Evolutionary conservation across 2,329 filamentous ascomycete genomes (phyloP), one percentile per base, ranked within the genome.

Genomic region (Penicillium sp.): DNA sequence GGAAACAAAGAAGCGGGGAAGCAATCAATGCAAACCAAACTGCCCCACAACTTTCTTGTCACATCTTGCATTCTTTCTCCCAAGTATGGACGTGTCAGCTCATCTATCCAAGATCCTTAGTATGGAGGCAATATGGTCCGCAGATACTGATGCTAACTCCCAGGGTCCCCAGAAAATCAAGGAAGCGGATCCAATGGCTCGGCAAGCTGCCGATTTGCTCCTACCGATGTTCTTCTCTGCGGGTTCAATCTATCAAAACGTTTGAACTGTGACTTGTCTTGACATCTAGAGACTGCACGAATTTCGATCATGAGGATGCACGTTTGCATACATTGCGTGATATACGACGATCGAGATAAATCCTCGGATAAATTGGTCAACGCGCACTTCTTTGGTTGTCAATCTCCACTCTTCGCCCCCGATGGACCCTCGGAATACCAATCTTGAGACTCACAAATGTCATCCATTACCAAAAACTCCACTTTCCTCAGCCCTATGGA

Each of bases 401-500:
- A 33, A 7, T 39, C 35, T 39, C 35, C 35, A 39, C 16, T 37
- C 10, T 13, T 9, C n/a, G 19, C n/a, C 10, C 22, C 7, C 13
- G 43, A 16, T n/a, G 22, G 16, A 46, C 27, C 24, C n/a, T 27
- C 16, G 19, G 9, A 39, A 19, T 31, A 37, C 55, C 45, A 57
- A 57, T 57, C 19, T 49, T 9, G 33, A 14, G 27, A 2, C 16
- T 13, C 7, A 3, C 4, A 50, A 49, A 48, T 26, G 55, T 50
- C 45, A 57, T 46, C 22, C 13, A 43, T 14, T 13, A 19, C 13
- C 31, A 9, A 13, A 8, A n/a, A 33, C 21, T 43, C 51, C 53
- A 54, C 50, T 39, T 16, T 31, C 26, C 44, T 61, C 59, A 58
- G 53, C 59, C 59, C 58, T 61, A 56, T 44, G 41, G 46, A 37